Percentiles rank a stretch among this genome's conserved stretches.
Conservation (phyloP, 176 grass and related monocot genomes). For the Carex littledalei region DNA sequence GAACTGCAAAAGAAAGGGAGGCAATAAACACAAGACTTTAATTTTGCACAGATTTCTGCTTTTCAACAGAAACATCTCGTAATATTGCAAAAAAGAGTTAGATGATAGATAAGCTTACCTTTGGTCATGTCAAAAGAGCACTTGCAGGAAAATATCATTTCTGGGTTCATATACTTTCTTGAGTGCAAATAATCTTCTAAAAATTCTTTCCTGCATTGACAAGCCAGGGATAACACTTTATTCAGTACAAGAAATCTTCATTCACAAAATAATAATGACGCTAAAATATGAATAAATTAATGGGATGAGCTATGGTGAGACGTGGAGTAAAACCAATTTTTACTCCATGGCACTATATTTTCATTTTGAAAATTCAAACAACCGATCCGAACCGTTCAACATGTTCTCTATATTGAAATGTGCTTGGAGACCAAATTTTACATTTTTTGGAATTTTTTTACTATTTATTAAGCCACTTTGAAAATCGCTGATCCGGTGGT, state of each 20-base stretch:
- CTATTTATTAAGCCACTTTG: too few relatives aligned
- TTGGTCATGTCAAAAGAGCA: slow-evolving; percentile 46
- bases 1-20: slow-evolving; percentile 37
- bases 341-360: too few relatives aligned
- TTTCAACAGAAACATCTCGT: neutral
- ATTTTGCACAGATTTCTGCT: neutral
- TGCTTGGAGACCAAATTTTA: too few relatives aligned
- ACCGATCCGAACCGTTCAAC: too few relatives aligned
- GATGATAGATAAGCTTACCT: slow-evolving; percentile 33
- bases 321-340: too few relatives aligned
- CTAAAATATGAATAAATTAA: slow-evolving; percentile 7
- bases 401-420: too few relatives aligned
- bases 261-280: neutral
- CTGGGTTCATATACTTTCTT: slow-evolving; percentile 40
- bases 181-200: slow-evolving; percentile 41
- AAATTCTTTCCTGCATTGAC: slow-evolving; percentile 48
- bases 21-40: slow-evolving; percentile 22
- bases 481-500: too few relatives aligned
- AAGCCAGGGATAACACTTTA: neutral
- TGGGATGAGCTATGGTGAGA: too few relatives aligned
- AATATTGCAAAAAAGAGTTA: slow-evolving; percentile 2
- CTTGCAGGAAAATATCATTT: slow-evolving; percentile 43
- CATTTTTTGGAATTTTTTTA: too few relatives aligned
- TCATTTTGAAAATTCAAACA: too few relatives aligned
- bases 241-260: slow-evolving; percentile 22